A percentile compares a stretch with the other conserved stretches of the same genome.
Conservation (phyloP, 2,329 filamentous ascomycete genomes). For the Penicillium olsonii region DNA sequence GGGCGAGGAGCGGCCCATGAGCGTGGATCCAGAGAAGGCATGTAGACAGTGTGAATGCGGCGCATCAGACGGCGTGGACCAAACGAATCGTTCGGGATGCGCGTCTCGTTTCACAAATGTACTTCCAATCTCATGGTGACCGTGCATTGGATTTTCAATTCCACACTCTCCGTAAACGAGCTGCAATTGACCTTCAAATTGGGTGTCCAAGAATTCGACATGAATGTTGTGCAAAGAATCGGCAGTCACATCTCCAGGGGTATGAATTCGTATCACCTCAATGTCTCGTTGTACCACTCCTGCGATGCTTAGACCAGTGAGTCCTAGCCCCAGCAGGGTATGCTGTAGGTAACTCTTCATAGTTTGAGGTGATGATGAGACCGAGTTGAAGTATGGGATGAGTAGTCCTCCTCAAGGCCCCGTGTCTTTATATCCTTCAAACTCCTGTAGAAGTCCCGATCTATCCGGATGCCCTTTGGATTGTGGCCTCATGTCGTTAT, state of each 20-base stretch:
- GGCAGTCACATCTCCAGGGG: slow-evolving; percentile 35
- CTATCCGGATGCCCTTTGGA: no score
- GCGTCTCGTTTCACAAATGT: slow-evolving; percentile 41
- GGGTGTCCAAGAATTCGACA: slow-evolving; percentile 42
- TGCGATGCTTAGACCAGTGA: slow-evolving; percentile 6
- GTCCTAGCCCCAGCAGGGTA: slow-evolving; percentile 6
- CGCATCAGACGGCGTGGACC: slow-evolving; percentile 35
- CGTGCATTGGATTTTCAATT: slow-evolving; percentile 34
- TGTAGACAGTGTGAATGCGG: slow-evolving; percentile 36
- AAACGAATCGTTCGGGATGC: slow-evolving; percentile 48
- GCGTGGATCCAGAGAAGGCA: slow-evolving; percentile 31
- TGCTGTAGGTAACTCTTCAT: slow-evolving; percentile 11
- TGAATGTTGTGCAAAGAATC: slow-evolving; percentile 54
- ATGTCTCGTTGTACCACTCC: slow-evolving; percentile 5
- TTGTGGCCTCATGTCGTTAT: no score
- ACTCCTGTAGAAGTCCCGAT: no score
- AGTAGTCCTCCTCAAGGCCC: no score
- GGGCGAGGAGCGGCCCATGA: slow-evolving; percentile 26
- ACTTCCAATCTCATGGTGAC: slow-evolving; percentile 48
- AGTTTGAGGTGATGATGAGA: no score
- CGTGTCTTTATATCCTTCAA: no score
- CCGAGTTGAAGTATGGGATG: no score
- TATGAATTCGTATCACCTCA: slow-evolving; percentile 28
- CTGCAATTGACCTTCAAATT: slow-evolving; percentile 47
- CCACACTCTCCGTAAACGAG: slow-evolving; percentile 51